These are phyloP conservation scores for Penicillium polonicum DNA, from an alignment of 2,329 filamentous ascomycete species.

Conservation along the genomic window DNA sequence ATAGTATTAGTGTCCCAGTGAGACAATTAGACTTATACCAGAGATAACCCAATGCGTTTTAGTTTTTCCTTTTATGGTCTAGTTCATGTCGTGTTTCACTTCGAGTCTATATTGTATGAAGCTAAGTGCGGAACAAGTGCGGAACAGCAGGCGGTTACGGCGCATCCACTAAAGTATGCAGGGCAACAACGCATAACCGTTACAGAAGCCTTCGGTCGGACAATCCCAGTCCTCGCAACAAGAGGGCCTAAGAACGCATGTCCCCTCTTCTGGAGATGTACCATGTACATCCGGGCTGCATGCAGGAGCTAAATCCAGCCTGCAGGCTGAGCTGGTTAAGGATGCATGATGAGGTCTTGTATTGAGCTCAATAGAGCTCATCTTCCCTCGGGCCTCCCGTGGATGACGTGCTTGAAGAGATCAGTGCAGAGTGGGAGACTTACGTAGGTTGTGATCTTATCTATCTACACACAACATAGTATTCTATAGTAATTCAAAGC, in stretches of 20 bases:
- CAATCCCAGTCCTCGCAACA: background rate
- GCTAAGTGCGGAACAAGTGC: background rate
- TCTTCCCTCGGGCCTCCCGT: background rate
- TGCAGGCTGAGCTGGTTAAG: background rate
- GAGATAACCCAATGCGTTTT: background rate
- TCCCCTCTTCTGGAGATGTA: background rate
- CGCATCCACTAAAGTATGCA: constrained; percentile 26
- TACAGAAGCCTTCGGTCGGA: constrained; percentile 7
- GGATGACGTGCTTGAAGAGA: constrained; percentile 18
- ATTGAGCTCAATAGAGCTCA: background rate
- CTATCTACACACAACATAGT: background rate
- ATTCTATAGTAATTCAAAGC: background rate
- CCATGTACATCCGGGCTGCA: constrained; percentile 6
- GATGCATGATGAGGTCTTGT: constrained; percentile 16
- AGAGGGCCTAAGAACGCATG: constrained; percentile 1
- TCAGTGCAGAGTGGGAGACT: constrained; percentile 1
- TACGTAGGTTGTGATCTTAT: background rate
- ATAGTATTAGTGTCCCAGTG: background rate
- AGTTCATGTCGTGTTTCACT: background rate
- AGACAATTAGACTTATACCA: background rate
- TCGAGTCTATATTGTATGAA: background rate
- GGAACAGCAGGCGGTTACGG: constrained; percentile 23
- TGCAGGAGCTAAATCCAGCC: background rate
- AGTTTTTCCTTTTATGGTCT: background rate
- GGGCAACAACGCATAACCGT: constrained; percentile 24